These are phyloP conservation scores for Rhexocercosporidium sp. DNA, from an alignment of 2,329 filamentous ascomycete genomes.

Conservation along the genomic window DNA sequence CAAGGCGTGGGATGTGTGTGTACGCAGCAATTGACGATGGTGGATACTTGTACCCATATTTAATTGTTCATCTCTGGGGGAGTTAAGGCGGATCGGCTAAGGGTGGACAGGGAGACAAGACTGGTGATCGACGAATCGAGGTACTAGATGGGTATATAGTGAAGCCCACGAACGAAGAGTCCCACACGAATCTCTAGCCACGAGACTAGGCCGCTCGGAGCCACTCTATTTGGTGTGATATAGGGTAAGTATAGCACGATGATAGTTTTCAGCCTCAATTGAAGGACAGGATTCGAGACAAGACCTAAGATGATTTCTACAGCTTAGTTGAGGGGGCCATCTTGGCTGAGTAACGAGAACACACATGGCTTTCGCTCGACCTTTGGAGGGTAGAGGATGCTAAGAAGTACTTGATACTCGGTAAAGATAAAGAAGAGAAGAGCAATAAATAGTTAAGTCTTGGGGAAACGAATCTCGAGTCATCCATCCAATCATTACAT, in stretches of 20 bases:
- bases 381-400: no score
- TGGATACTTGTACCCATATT: slow-evolving; percentile 27
- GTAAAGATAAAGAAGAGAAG: not conserved
- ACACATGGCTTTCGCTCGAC: no score
- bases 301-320: no score
- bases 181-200: not conserved
- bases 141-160: slow-evolving; percentile 14
- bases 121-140: not conserved
- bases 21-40: slow-evolving; percentile 18
- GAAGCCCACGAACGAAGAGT: not conserved
- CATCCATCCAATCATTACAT: slow-evolving; percentile 1
- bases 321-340: no score
- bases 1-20: slow-evolving; percentile 1
- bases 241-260: not conserved
- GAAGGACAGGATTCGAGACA: not conserved
- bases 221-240: not conserved
- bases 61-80: not conserved
- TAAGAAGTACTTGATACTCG: no score
- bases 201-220: not conserved
- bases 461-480: not conserved
- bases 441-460: not conserved
- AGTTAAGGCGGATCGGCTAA: not conserved
- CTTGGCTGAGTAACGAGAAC: no score
- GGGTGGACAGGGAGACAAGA: not conserved
- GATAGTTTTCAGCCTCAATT: slow-evolving; percentile 1